Evolutionary conservation across 2,329 filamentous ascomycete genomes (phyloP).

Genomic region (Davidsoniella australis): DNA sequence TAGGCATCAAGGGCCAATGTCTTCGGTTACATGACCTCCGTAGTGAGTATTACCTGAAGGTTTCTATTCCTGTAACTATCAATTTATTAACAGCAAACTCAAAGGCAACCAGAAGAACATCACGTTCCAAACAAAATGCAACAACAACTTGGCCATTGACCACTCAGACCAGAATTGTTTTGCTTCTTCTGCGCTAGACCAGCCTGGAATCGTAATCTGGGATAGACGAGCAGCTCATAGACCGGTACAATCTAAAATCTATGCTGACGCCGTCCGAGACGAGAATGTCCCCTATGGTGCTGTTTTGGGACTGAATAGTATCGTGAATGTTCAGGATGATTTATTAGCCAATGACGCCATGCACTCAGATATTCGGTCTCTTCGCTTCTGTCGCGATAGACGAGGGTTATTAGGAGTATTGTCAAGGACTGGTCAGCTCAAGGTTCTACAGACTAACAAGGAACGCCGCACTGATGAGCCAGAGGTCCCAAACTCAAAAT

Average conservation of each 20-base stretch:
- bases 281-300: constrained; percentile 47
- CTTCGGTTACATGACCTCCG: constrained; percentile 64
- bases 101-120: constrained; percentile 24
- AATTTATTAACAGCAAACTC: background rate
- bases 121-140: constrained; percentile 48
- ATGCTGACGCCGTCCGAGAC: constrained; percentile 40
- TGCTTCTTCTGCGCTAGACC: constrained; percentile 59
- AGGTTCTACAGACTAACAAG: constrained; percentile 40
- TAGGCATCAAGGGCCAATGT: constrained; percentile 58
- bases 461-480: constrained; percentile 26
- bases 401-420: constrained; percentile 43
- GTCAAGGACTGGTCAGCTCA: constrained; percentile 45
- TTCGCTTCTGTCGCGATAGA: constrained; percentile 46
- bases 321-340: constrained; percentile 37
- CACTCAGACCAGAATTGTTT: constrained; percentile 71
- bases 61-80: background rate
- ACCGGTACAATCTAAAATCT: constrained; percentile 33
- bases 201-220: constrained; percentile 62
- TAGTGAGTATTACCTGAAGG: constrained; percentile 29
- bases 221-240: constrained; percentile 49
- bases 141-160: constrained; percentile 61
- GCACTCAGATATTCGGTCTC: constrained; percentile 42
- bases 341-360: constrained; percentile 34
- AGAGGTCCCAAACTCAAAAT: constrained; percentile 23
- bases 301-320: constrained; percentile 38